Conservation (phyloP, 257 asterid genomes). For the Petunia axillaris region DNA sequence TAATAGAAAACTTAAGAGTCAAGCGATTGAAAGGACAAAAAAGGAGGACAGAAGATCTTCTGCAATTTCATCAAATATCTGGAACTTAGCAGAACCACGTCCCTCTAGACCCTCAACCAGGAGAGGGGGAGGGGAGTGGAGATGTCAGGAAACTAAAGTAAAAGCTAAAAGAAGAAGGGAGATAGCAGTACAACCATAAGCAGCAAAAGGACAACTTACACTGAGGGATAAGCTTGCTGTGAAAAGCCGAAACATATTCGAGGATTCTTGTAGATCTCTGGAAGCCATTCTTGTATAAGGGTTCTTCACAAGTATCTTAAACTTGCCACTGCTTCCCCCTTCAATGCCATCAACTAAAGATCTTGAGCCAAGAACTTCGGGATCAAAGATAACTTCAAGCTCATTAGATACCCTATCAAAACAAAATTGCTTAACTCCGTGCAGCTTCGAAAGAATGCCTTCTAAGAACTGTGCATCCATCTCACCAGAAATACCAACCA, state of each 20-base stretch:
- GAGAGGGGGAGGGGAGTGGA: neutral
- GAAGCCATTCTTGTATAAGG: constrained; percentile 90
- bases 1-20: constrained; percentile 7
- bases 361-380: constrained; percentile 91
- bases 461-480: constrained; percentile 72
- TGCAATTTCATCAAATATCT: neutral
- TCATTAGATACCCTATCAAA: constrained; percentile 57
- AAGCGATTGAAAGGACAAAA: neutral
- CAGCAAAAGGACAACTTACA: constrained; percentile 51
- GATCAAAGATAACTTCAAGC: constrained; percentile 82
- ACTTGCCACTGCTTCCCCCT: constrained; percentile 65
- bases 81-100: constrained; percentile 13
- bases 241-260: constrained; percentile 83
- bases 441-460: constrained; percentile 62
- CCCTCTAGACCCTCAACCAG: constrained; percentile 4
- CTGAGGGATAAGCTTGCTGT: constrained; percentile 84
- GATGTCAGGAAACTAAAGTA: neutral
- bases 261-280: constrained; percentile 82
- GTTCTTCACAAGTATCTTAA: constrained; percentile 72
- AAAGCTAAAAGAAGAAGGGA: constrained; percentile 19
- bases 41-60: constrained; percentile 4
- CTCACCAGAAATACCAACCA: constrained; percentile 68
- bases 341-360: constrained; percentile 75
- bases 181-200: constrained; percentile 1
- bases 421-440: constrained; percentile 74